Base-by-base conservation (phyloP, 495 filamentous ascomycete species). In the Penicillium herquei region DNA sequence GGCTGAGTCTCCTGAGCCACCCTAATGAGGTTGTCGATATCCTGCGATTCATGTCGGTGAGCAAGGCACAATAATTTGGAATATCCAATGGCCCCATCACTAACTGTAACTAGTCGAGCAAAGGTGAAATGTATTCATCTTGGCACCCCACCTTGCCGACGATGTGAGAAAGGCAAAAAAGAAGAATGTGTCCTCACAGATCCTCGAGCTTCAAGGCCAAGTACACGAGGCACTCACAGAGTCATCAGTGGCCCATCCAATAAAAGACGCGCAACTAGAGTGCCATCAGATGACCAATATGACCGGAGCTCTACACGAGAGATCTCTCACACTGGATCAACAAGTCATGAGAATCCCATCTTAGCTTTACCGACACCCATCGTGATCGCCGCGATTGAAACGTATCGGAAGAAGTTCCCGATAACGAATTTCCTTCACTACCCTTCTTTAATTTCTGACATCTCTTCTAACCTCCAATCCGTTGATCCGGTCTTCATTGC, bases 41-140 rank as follows among this genome's bases (percentile, higher is more conserved):
- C 73, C 32, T 77, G 73, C 65, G 67, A 70, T 59, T 59, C 59
- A 52, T 77, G 73, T 59, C 69, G 73, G 72, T 75, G 58, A 33
- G 62, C 48, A 46, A 26, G 21, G n/a, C 8, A 42, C 3, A n/a
- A 31, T 47, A 13, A 11, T 4, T 16, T 10, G 31, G 13, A 33
- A n/a, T 6, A 7, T 26, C 14, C 37, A 48, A 17, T 48, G 21
- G 21, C 2, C 1, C 21, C 21, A 26, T 26, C 21, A 26, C 21
- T 26, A 26, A 26, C 21, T 26, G 4, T 26, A 26, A 26, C 21
- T 26, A 76, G 71, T 12, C 68, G 69, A 54, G 69, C 74, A 34
- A 77, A 77, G 44, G 72, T 77, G 44, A 77, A 76, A 57, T 77
- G 74, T 34, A 45, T 72, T 4, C 72, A 77, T 63, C 64, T 75